Conservation (phyloP, 2,329 filamentous ascomycete genomes). For the Beauveria medogensis region DNA sequence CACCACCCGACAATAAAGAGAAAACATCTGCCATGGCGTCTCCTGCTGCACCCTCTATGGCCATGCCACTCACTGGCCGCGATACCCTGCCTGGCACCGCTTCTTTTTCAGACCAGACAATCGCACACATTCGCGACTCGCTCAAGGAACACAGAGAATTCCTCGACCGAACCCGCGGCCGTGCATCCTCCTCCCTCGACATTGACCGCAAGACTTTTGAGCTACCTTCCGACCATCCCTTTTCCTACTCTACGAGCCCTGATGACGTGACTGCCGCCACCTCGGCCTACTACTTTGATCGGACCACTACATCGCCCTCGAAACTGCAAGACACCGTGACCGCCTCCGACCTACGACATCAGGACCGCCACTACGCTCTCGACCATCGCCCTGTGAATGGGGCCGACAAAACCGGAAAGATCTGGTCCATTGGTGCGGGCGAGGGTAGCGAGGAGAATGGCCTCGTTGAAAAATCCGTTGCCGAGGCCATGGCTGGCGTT, state of each 20-base stretch:
- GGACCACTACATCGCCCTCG: slow-evolving; percentile 9
- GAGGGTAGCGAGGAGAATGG: slow-evolving; percentile 43
- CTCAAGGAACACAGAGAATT: slow-evolving; percentile 28
- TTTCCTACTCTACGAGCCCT: slow-evolving; percentile 17
- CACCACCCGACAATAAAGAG: slow-evolving; percentile 13
- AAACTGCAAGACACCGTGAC: not conserved
- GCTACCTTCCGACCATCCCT: slow-evolving; percentile 10
- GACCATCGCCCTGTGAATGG: slow-evolving; percentile 36
- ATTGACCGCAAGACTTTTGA: slow-evolving; percentile 22
- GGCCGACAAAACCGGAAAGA: slow-evolving; percentile 54
- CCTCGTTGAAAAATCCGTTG: slow-evolving; percentile 56
- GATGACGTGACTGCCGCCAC: slow-evolving; percentile 20
- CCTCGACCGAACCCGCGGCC: slow-evolving; percentile 21
- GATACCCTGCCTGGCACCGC: slow-evolving; percentile 25
- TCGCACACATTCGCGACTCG: slow-evolving; percentile 28
- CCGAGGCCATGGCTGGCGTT: slow-evolving; percentile 52
- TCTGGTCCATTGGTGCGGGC: slow-evolving; percentile 54
- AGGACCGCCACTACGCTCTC: slow-evolving; percentile 16
- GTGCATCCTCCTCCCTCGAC: slow-evolving; percentile 27
- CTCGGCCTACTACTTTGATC: slow-evolving; percentile 15
- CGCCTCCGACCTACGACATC: not conserved
- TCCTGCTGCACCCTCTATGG: slow-evolving; percentile 14
- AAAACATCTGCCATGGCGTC: slow-evolving; percentile 20
- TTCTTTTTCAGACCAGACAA: slow-evolving; percentile 23
- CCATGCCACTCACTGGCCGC: slow-evolving; percentile 18